Percentiles rank a stretch among this genome's conserved stretches.
Conservation (phyloP, 176 grass and related monocot genomes). For the Avena eriantha region DNA sequence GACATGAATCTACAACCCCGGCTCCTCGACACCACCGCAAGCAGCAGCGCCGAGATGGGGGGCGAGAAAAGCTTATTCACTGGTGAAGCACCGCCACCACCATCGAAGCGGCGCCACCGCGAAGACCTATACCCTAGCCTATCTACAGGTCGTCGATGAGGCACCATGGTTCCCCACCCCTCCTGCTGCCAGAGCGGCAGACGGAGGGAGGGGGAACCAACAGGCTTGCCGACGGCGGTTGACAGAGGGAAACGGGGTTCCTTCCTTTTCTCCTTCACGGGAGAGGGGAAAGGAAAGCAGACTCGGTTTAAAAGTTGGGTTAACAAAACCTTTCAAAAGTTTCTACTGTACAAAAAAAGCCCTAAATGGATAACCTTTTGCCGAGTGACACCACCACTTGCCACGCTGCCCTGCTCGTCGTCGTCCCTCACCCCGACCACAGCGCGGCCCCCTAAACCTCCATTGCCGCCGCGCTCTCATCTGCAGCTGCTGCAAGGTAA, state of each 20-base stretch:
- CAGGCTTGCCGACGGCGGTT: neutral
- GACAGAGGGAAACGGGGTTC: neutral
- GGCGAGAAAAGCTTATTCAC: neutral
- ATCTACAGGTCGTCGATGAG: neutral
- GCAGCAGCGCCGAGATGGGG: neutral
- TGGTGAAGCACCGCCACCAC: too few species aligned
- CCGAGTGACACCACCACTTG: neutral
- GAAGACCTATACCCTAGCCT: neutral
- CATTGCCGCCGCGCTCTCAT: neutral
- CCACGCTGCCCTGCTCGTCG: slow-evolving; percentile 13
- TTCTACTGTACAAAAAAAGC: too few species aligned
- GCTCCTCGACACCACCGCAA: too few species aligned
- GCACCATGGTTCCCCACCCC: neutral
- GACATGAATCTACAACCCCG: neutral
- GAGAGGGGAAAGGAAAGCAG: neutral
- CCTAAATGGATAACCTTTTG: neutral
- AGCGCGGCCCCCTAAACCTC: neutral
- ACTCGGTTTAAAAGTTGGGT: neutral
- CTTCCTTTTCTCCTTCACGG: neutral
- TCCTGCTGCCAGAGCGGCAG: neutral
- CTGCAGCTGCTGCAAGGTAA: slow-evolving; percentile 13
- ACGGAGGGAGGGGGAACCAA: neutral
- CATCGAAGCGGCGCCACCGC: too few species aligned
- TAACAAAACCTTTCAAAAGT: neutral
- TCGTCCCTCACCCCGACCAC: neutral